Percentiles rank a stretch among this genome's conserved stretches.
Conservation (phyloP, 164 flowering plant species). For the Amborella trichopoda region DNA sequence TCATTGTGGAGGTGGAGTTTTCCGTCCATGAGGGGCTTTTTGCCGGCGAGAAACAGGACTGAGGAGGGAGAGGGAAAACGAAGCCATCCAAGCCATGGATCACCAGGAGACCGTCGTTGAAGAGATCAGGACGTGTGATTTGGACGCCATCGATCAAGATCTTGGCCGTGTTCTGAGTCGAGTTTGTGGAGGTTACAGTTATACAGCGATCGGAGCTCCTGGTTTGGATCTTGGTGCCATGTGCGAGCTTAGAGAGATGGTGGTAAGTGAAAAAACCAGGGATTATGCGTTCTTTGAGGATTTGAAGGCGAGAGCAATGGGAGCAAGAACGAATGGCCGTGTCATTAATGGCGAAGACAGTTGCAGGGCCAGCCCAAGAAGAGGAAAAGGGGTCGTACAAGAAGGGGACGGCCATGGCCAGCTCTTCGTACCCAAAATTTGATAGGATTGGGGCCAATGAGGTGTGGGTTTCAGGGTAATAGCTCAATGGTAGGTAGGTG, state of each 20-base stretch:
- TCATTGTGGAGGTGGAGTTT: background rate
- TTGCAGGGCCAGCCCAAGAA: slow-evolving; percentile 36
- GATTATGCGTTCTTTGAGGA: slow-evolving; percentile 50
- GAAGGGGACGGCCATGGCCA: slow-evolving; percentile 31
- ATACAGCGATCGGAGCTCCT: slow-evolving; percentile 45
- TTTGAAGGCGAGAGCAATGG: slow-evolving; percentile 35
- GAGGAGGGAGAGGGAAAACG: slow-evolving; percentile 45
- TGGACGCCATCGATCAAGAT: slow-evolving; percentile 41
- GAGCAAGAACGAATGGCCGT: slow-evolving; percentile 33
- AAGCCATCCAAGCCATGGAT: slow-evolving; percentile 46
- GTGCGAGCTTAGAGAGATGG: slow-evolving; percentile 31
- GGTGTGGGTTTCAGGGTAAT: background rate
- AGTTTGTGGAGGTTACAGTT: slow-evolving; percentile 25
- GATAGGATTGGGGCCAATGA: slow-evolving; percentile 22
- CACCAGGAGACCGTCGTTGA: slow-evolving; percentile 39
- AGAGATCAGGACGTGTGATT: slow-evolving; percentile 47
- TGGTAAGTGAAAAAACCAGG: slow-evolving; percentile 42
- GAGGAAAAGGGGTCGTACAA: slow-evolving; percentile 12
- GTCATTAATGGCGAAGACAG: slow-evolving; percentile 57
- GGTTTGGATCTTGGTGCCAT: slow-evolving; percentile 57
- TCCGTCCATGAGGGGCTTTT: slow-evolving; percentile 20
- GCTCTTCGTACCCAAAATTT: slow-evolving; percentile 44
- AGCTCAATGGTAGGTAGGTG: background rate
- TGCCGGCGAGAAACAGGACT: slow-evolving; percentile 18
- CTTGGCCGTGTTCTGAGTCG: slow-evolving; percentile 9